Evolutionary conservation across 192 early-diverging fungal species (phyloP), one percentile per base, ranked within the genome.

Genomic region (Podila minutissima): DNA sequence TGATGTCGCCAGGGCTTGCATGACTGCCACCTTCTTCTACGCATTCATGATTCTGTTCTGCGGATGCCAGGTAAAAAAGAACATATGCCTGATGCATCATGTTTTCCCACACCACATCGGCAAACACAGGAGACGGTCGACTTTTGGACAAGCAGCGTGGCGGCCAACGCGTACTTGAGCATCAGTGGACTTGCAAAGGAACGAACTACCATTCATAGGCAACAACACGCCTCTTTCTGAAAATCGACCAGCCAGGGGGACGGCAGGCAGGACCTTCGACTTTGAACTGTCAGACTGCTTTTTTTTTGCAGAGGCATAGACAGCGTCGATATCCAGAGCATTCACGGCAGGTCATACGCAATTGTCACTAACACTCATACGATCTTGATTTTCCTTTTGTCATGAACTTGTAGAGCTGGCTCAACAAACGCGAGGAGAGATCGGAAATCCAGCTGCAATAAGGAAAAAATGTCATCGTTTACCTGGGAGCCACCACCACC

Each of bases 41-140:
- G 85, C 82, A 32, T 85, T 84, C 62, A 85, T 88, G 78, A 74
- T 88, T 29, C 69, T 77, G 28, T 88, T 86, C 41, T 88, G 87
- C 58, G 74, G 82, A 41, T 88, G 81, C 70, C 87, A 88, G 83
- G 84, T 87, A 85, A 62, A 37, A 32, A 58, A 49, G 29, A 22
- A 22, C 13, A 61, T 28, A 19, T 57, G 9, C 5, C 8, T 22
- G 53, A 55, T 24, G 5, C 17, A 55, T 24, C 17, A n/a, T 22
- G 57, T 11, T 0, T 10, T 19, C 9, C 26, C 28, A 62, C 15
- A 26, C 31, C 15, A 3, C 63, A 5, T 28, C 59, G 49, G 58
- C 31, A 49, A 51, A 5, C 50, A 62, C 22, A 58, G 33, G 59
- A 74, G 61, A 57, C 59, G 0, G 59, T 41, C 24, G 3, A 28